Evolutionary conservation across 2,329 filamentous ascomycete genomes (phyloP), one percentile per base, ranked within the genome.

Genomic region (Phaeoacremonium minimum): DNA sequence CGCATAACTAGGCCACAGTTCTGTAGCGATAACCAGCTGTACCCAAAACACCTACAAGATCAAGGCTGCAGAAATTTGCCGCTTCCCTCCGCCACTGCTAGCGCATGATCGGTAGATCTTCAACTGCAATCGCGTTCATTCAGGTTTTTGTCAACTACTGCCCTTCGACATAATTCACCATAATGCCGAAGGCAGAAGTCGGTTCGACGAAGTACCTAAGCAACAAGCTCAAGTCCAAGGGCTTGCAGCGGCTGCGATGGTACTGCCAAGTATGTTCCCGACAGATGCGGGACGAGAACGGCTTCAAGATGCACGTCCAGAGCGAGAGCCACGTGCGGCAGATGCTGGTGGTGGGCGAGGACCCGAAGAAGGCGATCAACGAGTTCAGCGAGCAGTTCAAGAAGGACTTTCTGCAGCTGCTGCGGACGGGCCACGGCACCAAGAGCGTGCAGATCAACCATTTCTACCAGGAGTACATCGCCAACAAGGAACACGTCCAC

Each of bases 381-480:
- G 77, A 90, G 31, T 97, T 80, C 69, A 87, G 79, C 59, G 75
- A 75, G 43, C 77, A 94, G 35, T 98, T 80, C 67, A 87, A 78
- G 59, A 77, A 77, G 42, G 78, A 95, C 48, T 98, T 98, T 58
- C 66, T 85, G 44, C 75, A 75, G 39, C 69, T 93, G 3, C 70
- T 98, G 6, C 76, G 80, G 39, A 95, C 90, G 1, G 78, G 83
- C 0, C 93, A 98, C 52, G 88, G 89, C 44, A 89, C 95, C 62
- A 98, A 98, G 61, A 77, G 80, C 50, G 81, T 97, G 2, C 77
- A 90, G 20, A 78, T 90, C 35, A 98, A 98, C 54, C 82, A 87
- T 43, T 97, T 97, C 59, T 98, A 98, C 63, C 88, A 97, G 57
- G 83, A 90, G 54, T 93, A 95, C 52, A 96, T 97, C 48, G 74